Base-by-base conservation (phyloP, 345 rosid genomes). In the Cardiospermum halicacabum region DNA sequence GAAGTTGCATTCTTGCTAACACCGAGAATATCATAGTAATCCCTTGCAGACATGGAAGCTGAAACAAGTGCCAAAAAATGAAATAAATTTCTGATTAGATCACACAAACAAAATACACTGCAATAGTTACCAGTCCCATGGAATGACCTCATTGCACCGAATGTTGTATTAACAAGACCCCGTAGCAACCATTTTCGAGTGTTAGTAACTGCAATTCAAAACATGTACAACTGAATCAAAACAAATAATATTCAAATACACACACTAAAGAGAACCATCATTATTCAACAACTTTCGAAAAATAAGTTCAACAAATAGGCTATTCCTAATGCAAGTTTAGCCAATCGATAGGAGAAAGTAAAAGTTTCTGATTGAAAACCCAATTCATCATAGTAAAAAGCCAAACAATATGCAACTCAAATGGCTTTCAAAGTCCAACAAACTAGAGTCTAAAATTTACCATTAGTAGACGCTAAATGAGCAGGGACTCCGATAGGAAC, bases 21-120 rank as follows among this genome's bases (percentile, higher is more conserved):
- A 48, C 97, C 99, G 66, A 95, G 99, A 43, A 78, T 22, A 24
- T 89, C 89, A 74, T 95, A 95, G 75, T 82, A 95, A 72, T 91
- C 96, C 67, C 71, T 78, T 27, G 80, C 73, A 31, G 85, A 72
- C 92, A 83, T 56, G 56, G 26, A 58, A 24, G 93, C 91, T 77
- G 83, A 62, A 55, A 68, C 67, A n/a, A n/a, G n/a, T n/a, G n/a
- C n/a, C n/a, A n/a, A 58, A 37, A 4, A n/a, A n/a, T n/a, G n/a
- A 37, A 15, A 22, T 6, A 21, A 49, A 13, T 22, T 31, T 18
- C 27, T 26, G 5, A 70, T 25, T 15, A 53, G 56, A 11, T 16
- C 4, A 4, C 19, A 28, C 22, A 58, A 31, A 7, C 5, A 39
- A 2, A 48, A 26, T 21, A 30, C 10, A 47, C 47, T 25, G 22